Conservation (phyloP, 2,329 filamentous ascomycete genomes). For the Alternaria panax region DNA sequence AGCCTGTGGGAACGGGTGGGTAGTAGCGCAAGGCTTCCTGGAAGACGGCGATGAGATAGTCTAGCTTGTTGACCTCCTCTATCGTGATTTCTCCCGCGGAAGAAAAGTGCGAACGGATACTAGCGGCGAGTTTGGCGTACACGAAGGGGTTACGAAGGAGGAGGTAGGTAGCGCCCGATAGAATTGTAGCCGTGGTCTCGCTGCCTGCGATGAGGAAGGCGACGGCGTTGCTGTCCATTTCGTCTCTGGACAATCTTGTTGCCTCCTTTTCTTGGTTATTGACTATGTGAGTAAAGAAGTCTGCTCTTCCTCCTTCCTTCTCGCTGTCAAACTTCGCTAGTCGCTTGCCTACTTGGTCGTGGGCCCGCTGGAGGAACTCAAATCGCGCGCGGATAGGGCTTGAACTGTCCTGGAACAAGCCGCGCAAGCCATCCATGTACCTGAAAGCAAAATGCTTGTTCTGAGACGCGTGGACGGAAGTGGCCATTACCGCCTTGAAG, state of each 20-base stretch:
- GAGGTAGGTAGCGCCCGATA: conserved; percentile 54
- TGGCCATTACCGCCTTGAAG: conserved; percentile 18
- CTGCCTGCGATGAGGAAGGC: conserved; percentile 52
- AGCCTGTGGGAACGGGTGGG: conserved; percentile 40
- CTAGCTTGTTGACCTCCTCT: conserved; percentile 33
- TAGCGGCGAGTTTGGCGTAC: conserved; percentile 29
- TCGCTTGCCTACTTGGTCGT: conserved; percentile 26
- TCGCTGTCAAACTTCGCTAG: conserved; percentile 25
- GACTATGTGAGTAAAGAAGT: conserved; percentile 39
- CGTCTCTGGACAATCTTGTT: conserved; percentile 30
- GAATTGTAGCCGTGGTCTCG: conserved; percentile 57
- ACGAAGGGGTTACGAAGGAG: conserved; percentile 40
- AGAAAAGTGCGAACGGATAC: conserved; percentile 36
- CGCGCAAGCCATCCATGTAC: conserved; percentile 21
- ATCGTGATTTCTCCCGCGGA: conserved; percentile 31
- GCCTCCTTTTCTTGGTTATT: conserved; percentile 26
- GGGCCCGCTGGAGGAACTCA: conserved; percentile 26
- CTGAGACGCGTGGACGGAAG: conserved; percentile 22
- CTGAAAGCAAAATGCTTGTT: conserved; percentile 27
- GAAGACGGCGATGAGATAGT: conserved; percentile 39
- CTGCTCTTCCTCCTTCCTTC: conserved; percentile 18
- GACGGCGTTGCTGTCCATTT: conserved; percentile 47
- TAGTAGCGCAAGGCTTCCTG: conserved; percentile 39
- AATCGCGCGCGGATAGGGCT: conserved; percentile 13
- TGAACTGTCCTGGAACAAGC: conserved; percentile 20